A percentile compares a stretch with the other conserved stretches of the same genome.
Evolutionary conservation across 192 early-diverging fungal genomes (phyloP).

Genomic region (Backusella tarrabulga): DNA sequence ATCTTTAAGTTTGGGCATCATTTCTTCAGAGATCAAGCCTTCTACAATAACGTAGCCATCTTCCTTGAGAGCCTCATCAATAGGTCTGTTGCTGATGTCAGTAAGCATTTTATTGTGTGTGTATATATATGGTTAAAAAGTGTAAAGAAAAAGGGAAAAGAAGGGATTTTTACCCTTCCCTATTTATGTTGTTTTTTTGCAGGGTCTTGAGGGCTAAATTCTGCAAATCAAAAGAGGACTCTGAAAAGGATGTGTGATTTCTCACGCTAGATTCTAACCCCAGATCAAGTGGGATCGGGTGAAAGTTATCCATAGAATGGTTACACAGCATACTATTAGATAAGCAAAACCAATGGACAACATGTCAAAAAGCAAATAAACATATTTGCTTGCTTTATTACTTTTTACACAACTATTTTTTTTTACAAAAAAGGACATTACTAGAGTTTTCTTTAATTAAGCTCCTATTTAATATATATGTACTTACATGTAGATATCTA

Average conservation of each 20-base stretch:
- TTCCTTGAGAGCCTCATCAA: constrained; percentile 27
- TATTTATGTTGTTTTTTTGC: neutral
- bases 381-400: neutral
- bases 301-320: neutral
- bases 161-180: neutral
- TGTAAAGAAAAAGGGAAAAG: neutral
- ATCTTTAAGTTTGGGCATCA: constrained; percentile 32
- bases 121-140: neutral
- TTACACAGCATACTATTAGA: neutral
- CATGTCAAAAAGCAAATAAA: neutral
- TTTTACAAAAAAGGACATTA: no score
- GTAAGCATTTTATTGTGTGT: constrained; percentile 10
- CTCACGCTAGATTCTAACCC: neutral
- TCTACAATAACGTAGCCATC: constrained; percentile 50
- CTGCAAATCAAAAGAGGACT: neutral
- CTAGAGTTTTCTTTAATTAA: no score
- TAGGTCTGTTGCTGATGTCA: constrained; percentile 22
- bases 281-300: neutral
- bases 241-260: neutral
- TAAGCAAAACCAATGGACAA: neutral
- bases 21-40: constrained; percentile 35
- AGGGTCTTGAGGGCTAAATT: neutral
- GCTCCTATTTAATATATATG: no score
- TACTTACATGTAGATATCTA: no score
- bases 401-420: no score